Evolutionary conservation across 2,329 filamentous ascomycete species (phyloP).

Genomic region (Stagonosporopsis vannaccii): DNA sequence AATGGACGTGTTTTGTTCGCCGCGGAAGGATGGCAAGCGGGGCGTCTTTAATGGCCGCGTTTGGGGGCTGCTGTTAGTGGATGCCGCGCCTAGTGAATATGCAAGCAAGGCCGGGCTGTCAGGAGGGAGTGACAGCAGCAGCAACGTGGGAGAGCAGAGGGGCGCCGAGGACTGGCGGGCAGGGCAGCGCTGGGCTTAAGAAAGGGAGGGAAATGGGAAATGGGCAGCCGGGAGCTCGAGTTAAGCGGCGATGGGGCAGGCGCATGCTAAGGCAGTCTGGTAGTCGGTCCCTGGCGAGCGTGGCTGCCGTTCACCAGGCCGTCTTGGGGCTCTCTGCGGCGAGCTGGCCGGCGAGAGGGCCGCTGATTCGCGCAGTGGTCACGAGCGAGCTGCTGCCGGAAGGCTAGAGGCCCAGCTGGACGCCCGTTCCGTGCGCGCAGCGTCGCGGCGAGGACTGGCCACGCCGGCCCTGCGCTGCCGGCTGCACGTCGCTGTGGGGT

Average conservation of each 20-base stretch:
- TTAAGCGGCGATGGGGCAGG: slow-evolving; percentile 16
- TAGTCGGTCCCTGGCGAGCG: slow-evolving; percentile 14
- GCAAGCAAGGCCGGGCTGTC: slow-evolving; percentile 15
- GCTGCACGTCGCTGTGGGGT: slow-evolving; percentile 32
- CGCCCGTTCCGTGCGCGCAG: slow-evolving; percentile 3
- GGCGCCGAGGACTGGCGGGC: background rate
- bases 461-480: slow-evolving; percentile 19
- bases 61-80: slow-evolving; percentile 24
- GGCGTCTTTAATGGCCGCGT: slow-evolving; percentile 26
- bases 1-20: slow-evolving; percentile 25
- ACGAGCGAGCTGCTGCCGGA: slow-evolving; percentile 5
- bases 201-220: slow-evolving; percentile 16
- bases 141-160: slow-evolving; percentile 14
- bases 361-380: slow-evolving; percentile 16
- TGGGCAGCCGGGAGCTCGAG: slow-evolving; percentile 8
- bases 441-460: slow-evolving; percentile 19
- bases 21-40: slow-evolving; percentile 26
- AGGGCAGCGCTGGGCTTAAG: slow-evolving; percentile 11
- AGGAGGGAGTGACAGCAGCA: slow-evolving; percentile 6
- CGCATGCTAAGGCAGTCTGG: slow-evolving; percentile 13
- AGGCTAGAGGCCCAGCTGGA: slow-evolving; percentile 9
- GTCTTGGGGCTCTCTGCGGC: background rate
- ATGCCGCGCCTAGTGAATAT: slow-evolving; percentile 27
- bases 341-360: slow-evolving; percentile 5
- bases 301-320: slow-evolving; percentile 16